Evolutionary conservation across 495 filamentous ascomycete genomes (phyloP).

Genomic region (Aspergillus avenaceus): DNA sequence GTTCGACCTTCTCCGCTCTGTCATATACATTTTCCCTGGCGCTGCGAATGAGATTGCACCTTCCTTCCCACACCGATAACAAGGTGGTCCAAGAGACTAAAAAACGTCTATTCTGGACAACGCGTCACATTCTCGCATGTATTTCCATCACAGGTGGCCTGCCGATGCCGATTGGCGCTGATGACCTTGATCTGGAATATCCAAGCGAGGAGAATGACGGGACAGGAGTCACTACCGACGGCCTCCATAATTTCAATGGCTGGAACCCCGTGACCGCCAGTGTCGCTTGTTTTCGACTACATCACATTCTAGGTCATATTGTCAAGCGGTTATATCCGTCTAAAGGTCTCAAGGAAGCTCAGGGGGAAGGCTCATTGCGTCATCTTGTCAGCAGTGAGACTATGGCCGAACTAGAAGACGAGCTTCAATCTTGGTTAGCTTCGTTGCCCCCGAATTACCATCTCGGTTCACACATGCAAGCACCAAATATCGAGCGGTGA

Average conservation of each 20-base stretch:
- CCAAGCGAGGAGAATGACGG: not conserved
- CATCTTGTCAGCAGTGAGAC: conserved; percentile 1
- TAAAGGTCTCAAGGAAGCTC: not conserved
- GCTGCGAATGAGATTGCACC: conserved; percentile 8
- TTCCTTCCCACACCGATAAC: not conserved
- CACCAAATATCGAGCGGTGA: not conserved
- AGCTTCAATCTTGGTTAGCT: conserved; percentile 5
- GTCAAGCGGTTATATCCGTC: conserved; percentile 6
- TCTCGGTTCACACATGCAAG: not conserved
- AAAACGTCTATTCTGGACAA: conserved; percentile 8
- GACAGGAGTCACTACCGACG: not conserved
- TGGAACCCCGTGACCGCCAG: not conserved
- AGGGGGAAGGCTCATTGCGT: not conserved
- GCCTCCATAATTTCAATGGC: no score
- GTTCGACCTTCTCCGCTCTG: conserved; percentile 4
- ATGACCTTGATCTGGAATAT: conserved; percentile 4
- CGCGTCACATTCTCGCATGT: conserved; percentile 2
- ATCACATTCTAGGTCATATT: conserved; percentile 4
- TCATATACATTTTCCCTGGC: conserved; percentile 10
- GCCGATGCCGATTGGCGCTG: conserved; percentile 1
- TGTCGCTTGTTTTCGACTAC: conserved; percentile 1
- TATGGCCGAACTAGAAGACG: not conserved
- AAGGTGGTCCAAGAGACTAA: not conserved
- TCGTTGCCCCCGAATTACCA: not conserved
- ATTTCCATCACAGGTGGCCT: conserved; percentile 3